phyloP scores from a whole-genome alignment of 306 rosid genomes.

The Cyamopsis tetragonoloba region DNA sequence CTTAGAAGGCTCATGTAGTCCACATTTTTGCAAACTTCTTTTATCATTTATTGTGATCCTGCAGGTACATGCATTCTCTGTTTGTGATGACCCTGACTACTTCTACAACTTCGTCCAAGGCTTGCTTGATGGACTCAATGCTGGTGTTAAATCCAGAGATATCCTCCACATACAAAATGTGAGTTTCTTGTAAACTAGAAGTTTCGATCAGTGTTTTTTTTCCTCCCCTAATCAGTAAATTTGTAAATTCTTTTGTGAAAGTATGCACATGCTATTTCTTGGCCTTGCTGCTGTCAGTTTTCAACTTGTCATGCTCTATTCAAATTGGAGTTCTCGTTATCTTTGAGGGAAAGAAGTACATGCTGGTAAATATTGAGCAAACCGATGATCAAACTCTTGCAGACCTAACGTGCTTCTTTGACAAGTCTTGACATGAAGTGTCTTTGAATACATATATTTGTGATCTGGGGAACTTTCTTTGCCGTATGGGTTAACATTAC shows the following conservation, averaged over 20 bases:
- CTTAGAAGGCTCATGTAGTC: conserved; percentile 10
- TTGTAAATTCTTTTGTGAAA: neutral
- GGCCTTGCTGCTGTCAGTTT: conserved; percentile 16
- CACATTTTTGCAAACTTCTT: neutral
- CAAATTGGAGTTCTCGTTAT: neutral
- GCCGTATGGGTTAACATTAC: neutral
- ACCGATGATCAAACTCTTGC: neutral
- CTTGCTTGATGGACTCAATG: conserved; percentile 77
- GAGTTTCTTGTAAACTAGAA: conserved; percentile 36
- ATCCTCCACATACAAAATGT: conserved; percentile 68
- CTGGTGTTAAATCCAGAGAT: conserved; percentile 66
- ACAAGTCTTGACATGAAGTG: conserved; percentile 2
- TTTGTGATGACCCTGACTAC: conserved; percentile 88
- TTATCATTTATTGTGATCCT: conserved; percentile 27
- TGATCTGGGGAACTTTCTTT: conserved; percentile 17
- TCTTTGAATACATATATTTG: neutral
- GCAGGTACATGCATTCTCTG: conserved; percentile 82
- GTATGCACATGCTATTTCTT: conserved; percentile 4
- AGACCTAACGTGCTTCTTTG: conserved; percentile 2
- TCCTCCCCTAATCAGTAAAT: neutral
- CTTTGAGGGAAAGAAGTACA: neutral
- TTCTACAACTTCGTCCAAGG: conserved; percentile 76
- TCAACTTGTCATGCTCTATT: conserved; percentile 4
- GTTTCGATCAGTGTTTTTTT: neutral
- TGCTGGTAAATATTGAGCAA: neutral